Evolutionary conservation across 768 basidiomycete genomes (phyloP).

Genomic region (Gloeostereum incarnatum): DNA sequence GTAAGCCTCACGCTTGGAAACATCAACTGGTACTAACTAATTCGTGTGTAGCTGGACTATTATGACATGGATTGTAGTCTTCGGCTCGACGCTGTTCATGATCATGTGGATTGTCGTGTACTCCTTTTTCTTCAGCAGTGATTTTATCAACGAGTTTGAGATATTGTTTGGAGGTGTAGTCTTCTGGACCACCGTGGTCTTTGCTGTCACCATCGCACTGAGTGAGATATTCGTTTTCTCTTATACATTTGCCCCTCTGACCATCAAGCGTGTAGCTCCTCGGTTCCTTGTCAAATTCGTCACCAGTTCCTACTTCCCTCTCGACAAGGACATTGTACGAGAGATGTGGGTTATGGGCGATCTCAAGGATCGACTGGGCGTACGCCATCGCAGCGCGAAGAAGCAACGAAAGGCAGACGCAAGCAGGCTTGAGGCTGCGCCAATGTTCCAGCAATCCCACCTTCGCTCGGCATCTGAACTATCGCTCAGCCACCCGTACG

Average conservation of each 20-base stretch:
- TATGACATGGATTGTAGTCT: constrained; percentile 75
- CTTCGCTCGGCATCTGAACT: constrained; percentile 58
- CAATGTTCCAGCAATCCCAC: constrained; percentile 62
- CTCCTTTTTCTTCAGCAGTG: constrained; percentile 65
- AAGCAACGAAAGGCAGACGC: constrained; percentile 20
- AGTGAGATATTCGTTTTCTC: constrained; percentile 31
- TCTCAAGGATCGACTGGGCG: constrained; percentile 73
- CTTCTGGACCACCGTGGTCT: constrained; percentile 76
- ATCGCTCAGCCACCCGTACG: constrained; percentile 33
- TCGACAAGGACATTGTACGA: constrained; percentile 85
- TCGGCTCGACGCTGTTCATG: constrained; percentile 78
- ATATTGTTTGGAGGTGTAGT: constrained; percentile 70
- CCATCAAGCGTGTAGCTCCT: constrained; percentile 42
- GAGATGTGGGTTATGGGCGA: constrained; percentile 87
- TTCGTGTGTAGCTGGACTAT: constrained; percentile 57
- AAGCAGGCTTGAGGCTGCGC: constrained; percentile 48
- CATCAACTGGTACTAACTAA: constrained; percentile 12
- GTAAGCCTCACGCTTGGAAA: constrained; percentile 40
- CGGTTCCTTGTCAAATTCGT: constrained; percentile 73
- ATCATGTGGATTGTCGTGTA: constrained; percentile 84
- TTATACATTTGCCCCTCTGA: constrained; percentile 1
- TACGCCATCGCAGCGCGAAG: constrained; percentile 51
- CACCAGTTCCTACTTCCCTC: constrained; percentile 60
- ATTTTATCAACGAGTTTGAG: constrained; percentile 65
- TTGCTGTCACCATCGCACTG: constrained; percentile 64